Evolutionary conservation across 1,284 basidiomycete genomes (phyloP), one percentile per base, ranked within the genome.

Genomic region (Trichosporon inkin): DNA sequence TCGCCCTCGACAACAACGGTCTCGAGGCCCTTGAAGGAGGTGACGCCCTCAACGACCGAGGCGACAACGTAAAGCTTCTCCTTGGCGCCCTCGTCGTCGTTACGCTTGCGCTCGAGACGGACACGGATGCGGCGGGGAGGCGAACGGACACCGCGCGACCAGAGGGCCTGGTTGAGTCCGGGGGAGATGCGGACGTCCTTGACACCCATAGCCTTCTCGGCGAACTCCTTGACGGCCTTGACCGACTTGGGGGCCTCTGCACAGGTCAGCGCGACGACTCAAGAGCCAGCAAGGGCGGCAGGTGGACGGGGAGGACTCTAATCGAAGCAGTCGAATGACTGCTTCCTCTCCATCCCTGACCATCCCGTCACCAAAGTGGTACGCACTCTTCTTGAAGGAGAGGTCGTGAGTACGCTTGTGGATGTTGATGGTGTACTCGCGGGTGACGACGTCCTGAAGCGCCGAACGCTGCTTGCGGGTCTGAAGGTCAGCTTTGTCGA

Each of bases 11-110:
- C 87, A 62, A 87, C 84, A 53, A 83, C 81, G 63, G 89, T 92
- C 83, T 91, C 84, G 70, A 92, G 86, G 67, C 88, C 88, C 90
- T 94, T 93, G 88, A 92, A 93, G 57, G 71, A 75, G 63, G 88
- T 83, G 51, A 83, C 79, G 57, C 90, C 89, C 54, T 85, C 82
- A 66, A 96, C 87, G 75, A 89, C 84, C 64, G 85, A 85, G 65
- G 89, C 93, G 77, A 92, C 90, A 55, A 92, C 94, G 85, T 84
- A 96, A 61, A 97, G 87, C 83, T 95, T 96, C 84, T 97, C 93
- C 83, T 94, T 95, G 65, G 92, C 92, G 72, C 88, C 89, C 83
- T 96, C 92, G 73, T 94, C 92, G 79, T 96, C 92, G 78, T 93
- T 93, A 74, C 91, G 86, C 92, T 82, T 82, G 90, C 93, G 87